Evolutionary conservation across 2,329 filamentous ascomycete species (phyloP), one percentile per base, ranked within the genome.

Genomic region (Alternaria gansuensis): DNA sequence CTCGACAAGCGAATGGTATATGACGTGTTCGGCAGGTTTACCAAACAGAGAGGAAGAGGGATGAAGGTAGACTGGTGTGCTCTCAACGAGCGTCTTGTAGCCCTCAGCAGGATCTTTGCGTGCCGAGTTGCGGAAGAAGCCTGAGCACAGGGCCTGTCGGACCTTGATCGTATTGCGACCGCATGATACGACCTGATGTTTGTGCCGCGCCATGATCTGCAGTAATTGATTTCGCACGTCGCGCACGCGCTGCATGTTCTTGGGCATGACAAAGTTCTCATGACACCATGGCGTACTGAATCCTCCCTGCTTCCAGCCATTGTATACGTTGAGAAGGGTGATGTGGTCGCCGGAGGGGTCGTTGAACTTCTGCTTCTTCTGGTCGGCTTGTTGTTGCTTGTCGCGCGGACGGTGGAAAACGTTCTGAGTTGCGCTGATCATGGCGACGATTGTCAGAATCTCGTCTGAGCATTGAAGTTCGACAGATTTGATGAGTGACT

Each of bases 331-430:
- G 41, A 99, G 86, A 0, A 98, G 84, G 0, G 95, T 99, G 11
- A 99, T 83, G 72, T 99, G 95, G 74, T 99, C 95, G 51, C 95
- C 95, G 56, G 92, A 88, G 0, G 94, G 91, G 72, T 99, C 95
- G 80, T 97, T 92, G 80, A 99, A 99, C 76, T 97, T 97, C 65
- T 93, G 85, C 79, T 97, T 97, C 82, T 98, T 98, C 78, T 97
- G 92, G 74, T 99, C 95, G 3, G 96, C 95, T 77, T 97, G 92
- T 46, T 91, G 85, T 74, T 98, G 94, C 81, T 99, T 99, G 75
- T 99, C 96, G 72, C 97, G 97, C 0, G 96, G 95, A 0, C 96
- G 89, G 78, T 97, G 96, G 80, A 98, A 99, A 41, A 97, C 87
- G 3, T 87, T 91, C 54, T 90, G 88, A 9, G 95, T 88, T 11